Conservation (phyloP, 495 filamentous ascomycete species). For the Pyrenula massariospora region DNA sequence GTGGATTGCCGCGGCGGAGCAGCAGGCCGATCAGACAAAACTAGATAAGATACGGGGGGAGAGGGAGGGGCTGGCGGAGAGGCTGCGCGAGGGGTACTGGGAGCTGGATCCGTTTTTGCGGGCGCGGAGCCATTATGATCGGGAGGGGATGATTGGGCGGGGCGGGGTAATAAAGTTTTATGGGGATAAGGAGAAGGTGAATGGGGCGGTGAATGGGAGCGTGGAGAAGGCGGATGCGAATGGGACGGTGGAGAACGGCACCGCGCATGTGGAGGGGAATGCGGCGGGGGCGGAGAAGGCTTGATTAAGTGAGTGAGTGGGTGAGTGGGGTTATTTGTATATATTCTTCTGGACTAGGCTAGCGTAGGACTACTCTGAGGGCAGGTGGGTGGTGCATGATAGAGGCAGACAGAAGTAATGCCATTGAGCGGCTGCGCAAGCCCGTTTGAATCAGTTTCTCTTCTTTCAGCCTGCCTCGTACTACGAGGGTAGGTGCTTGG, state of each 20-base stretch:
- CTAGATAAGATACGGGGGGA: constrained; percentile 26
- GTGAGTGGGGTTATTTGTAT: too few relatives aligned
- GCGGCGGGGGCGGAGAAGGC: constrained; percentile 24
- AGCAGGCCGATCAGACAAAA: constrained; percentile 14
- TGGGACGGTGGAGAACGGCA: constrained; percentile 13
- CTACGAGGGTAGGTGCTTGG: too few relatives aligned
- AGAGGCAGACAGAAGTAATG: too few relatives aligned
- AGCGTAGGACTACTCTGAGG: too few relatives aligned
- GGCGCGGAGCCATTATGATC: constrained; percentile 62
- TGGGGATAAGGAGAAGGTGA: constrained; percentile 19
- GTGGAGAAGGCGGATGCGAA: too few relatives aligned
- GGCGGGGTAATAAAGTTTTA: constrained; percentile 63
- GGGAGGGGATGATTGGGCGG: constrained; percentile 52
- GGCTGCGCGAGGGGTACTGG: constrained; percentile 74
- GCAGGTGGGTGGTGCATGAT: too few relatives aligned
- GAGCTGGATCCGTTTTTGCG: constrained; percentile 63
- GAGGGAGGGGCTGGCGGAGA: constrained; percentile 41
- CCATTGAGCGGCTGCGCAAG: too few relatives aligned
- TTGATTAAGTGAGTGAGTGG: constrained; percentile 6
- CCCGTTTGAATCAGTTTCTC: too few relatives aligned
- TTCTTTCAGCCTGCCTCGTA: too few relatives aligned
- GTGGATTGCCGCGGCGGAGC: constrained; percentile 38
- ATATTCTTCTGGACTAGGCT: too few relatives aligned
- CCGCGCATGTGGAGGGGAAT: constrained; percentile 13
- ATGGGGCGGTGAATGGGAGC: constrained; percentile 15